Base-by-base conservation (phyloP, 2,329 filamentous ascomycete genomes). In the Orbilia brochopaga region DNA sequence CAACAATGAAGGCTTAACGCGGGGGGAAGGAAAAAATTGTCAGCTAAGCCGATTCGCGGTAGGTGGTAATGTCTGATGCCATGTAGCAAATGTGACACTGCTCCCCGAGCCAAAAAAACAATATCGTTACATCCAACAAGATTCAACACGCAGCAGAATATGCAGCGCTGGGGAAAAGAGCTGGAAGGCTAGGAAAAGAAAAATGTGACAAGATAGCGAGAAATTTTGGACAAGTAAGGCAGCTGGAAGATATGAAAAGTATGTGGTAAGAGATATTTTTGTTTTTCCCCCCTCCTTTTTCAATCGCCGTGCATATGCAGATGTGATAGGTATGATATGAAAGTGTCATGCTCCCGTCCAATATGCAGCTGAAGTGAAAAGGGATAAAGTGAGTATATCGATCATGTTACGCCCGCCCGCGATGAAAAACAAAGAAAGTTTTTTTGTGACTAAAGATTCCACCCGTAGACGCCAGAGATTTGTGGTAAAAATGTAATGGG, bases 121-220 rank as follows among this genome's bases (percentile, higher is more conserved):
- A 64, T 53, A 70, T 70, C 54, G 66, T 70, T 70, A 70, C 66
- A 70, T 70, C 66, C 59, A 70, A 70, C 66, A 70, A 40, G 3
- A 32, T 30, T 59, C 37, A 60, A 61, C 52, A 63, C 40, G 37
- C 44, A 32, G 57, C 55, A 69, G 61, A 54, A 62, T 62, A 40
- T 51, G 42, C 42, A 48, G 30, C n/a, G 56, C 48, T 42, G 23
- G 56, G 52, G 52, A 61, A 56, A 62, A 48, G 50, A 30, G 11
- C 21, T 42, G 32, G 11, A 63, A 30, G 30, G 10, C n/a, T 11
- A 46, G 17, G 44, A 19, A 48, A 48, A 48, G 44, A 19, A 44
- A 44, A 48, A 48, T 48, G 44, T 48, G 17, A 19, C n/a, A 8
- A 32, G 27, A 32, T 3, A 32, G 3, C 3, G 27, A 8, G 27